Percentiles rank a stretch among this genome's conserved stretches.
These are phyloP conservation scores for Phytophthora agathidicida DNA, from an alignment of 352 stramenopile species.

Conservation along the genomic window DNA sequence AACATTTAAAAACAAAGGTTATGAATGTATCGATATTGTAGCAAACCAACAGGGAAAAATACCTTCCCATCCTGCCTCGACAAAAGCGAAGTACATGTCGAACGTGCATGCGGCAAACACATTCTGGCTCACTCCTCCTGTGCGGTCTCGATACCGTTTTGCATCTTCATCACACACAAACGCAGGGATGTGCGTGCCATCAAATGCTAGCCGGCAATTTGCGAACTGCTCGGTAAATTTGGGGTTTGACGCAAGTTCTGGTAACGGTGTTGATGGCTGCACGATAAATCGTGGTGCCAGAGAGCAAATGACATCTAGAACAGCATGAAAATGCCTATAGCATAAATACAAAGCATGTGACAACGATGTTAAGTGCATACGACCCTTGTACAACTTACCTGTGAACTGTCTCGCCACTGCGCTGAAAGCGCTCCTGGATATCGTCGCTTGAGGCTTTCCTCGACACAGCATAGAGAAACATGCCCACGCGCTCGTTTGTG, in stretches of 20 bases:
- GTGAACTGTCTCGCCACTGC: constrained; percentile 16
- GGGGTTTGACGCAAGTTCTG: constrained; percentile 1
- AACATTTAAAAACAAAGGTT: too few relatives aligned
- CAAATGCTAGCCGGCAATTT: constrained; percentile 18
- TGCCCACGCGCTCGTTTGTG: constrained; percentile 1
- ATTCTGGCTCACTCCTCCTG: constrained; percentile 21
- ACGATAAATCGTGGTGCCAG: background rate
- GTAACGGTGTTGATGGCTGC: background rate
- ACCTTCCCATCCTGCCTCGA: constrained; percentile 31
- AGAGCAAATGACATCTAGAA: constrained; percentile 1
- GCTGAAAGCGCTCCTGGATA: constrained; percentile 20
- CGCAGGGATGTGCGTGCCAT: constrained; percentile 21
- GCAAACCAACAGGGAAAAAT: too few relatives aligned
- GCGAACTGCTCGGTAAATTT: constrained; percentile 10
- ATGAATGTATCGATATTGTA: too few relatives aligned
- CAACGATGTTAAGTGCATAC: background rate
- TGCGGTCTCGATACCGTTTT: constrained; percentile 29
- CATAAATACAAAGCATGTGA: background rate
- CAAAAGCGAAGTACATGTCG: constrained; percentile 26
- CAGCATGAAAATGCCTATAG: constrained; percentile 7
- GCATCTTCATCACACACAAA: constrained; percentile 1
- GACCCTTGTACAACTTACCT: constrained; percentile 5
- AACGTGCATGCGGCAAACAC: constrained; percentile 31
- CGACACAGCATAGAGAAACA: constrained; percentile 19
- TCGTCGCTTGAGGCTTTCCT: constrained; percentile 10